Conservation (phyloP, 2,329 filamentous ascomycete species). For the Thielaviopsis ethacetica region DNA sequence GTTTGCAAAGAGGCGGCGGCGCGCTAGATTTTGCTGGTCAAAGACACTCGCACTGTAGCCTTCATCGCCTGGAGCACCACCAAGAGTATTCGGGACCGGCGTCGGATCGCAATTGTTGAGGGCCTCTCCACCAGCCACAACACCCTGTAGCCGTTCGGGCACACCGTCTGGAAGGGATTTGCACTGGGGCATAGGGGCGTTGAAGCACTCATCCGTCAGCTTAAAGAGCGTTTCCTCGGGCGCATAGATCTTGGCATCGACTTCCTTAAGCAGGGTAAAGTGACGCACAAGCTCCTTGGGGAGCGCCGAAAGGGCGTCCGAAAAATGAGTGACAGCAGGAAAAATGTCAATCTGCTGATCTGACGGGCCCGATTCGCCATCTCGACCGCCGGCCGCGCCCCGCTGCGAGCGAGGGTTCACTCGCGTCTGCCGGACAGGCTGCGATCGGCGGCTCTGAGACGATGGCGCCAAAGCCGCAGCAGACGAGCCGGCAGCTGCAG, state of each 20-base stretch:
- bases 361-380: conserved; percentile 24
- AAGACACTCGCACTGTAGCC: background rate
- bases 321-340: conserved; percentile 57
- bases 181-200: conserved; percentile 19
- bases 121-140: conserved; percentile 9
- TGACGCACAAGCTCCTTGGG: conserved; percentile 92
- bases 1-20: conserved; percentile 61
- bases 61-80: conserved; percentile 21
- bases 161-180: conserved; percentile 2
- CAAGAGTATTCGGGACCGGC: conserved; percentile 25
- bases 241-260: conserved; percentile 88
- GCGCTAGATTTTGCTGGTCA: conserved; percentile 25
- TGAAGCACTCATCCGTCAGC: conserved; percentile 49
- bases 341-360: conserved; percentile 51
- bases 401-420: conserved; percentile 37
- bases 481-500: background rate
- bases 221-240: conserved; percentile 70
- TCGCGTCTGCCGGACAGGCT: conserved; percentile 48
- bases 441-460: conserved; percentile 38
- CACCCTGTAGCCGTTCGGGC: background rate
- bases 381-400: conserved; percentile 27
- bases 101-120: conserved; percentile 6
- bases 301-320: conserved; percentile 79
- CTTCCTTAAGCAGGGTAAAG: conserved; percentile 90
- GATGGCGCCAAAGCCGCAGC: conserved; percentile 18